These are phyloP conservation scores for Thermomucor indicae-seudaticae DNA, from an alignment of 371 early-diverging fungal species.

Conservation along the genomic window DNA sequence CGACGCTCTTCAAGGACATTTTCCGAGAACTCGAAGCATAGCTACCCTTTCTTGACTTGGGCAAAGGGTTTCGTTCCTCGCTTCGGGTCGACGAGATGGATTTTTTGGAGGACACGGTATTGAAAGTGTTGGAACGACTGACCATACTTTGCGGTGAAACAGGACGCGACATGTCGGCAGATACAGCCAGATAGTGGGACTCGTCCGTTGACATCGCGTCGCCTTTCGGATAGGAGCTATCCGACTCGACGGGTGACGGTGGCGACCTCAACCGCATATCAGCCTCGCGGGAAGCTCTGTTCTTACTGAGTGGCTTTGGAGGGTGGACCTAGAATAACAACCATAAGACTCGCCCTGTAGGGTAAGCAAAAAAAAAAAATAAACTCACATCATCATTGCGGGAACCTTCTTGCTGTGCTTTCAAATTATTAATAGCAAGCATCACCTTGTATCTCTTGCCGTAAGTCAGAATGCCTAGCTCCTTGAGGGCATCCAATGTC, in stretches of 20 bases:
- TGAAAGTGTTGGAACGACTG: slow-evolving; percentile 42
- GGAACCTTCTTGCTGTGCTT: neutral
- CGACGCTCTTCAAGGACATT: slow-evolving; percentile 1
- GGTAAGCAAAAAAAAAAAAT: too few species aligned
- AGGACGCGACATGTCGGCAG: slow-evolving; percentile 15
- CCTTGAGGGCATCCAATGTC: slow-evolving; percentile 62
- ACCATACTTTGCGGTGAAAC: slow-evolving; percentile 35
- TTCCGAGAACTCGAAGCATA: slow-evolving; percentile 2
- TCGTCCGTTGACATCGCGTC: neutral
- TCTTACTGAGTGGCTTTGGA: slow-evolving; percentile 2
- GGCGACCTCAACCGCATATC: slow-evolving; percentile 2
- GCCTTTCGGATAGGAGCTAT: slow-evolving; percentile 22
- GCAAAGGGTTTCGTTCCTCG: slow-evolving; percentile 6
- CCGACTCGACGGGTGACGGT: slow-evolving; percentile 14
- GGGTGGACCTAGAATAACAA: too few species aligned
- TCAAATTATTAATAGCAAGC: slow-evolving; percentile 56
- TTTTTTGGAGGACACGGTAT: slow-evolving; percentile 33
- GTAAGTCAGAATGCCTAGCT: slow-evolving; percentile 63
- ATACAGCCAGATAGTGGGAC: neutral
- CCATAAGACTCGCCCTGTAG: too few species aligned
- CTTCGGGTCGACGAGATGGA: slow-evolving; percentile 17
- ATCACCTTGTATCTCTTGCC: slow-evolving; percentile 70
- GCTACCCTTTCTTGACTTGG: neutral
- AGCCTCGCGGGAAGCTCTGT: neutral
- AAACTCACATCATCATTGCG: too few species aligned